Base-by-base conservation (phyloP, 306 rosid species). In the Cicer bijugum region DNA sequence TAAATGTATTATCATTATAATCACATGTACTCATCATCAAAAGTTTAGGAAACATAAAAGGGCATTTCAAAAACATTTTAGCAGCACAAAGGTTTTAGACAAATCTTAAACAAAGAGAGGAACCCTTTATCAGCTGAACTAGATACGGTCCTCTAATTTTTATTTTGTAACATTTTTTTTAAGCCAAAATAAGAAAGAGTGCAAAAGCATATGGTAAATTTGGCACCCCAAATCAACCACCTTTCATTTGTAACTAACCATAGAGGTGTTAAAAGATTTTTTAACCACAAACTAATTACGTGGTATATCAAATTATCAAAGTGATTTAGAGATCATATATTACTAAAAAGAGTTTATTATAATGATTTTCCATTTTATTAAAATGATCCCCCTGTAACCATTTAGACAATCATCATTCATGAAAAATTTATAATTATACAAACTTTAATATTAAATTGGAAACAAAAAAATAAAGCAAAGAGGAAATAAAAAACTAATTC, bases 61-160 rank as follows among this genome's bases (percentile, higher is more conserved):
- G 76, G 48, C 42, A 83, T 45, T 19, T 45, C 12, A 44, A 65
- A n/a, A 76, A 71, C 61, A 79, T 12, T 67, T 75, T 53, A 66
- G 17, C 60, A 66, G 50, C 64, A 71, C 58, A 40, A 37, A n/a
- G 75, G 59, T 57, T 59, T 46, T 66, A 59, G 67, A 64, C 50
- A n/a, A 39, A 55, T 65, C 82, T 37, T 58, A 33, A 42, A 37
- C 42, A 62, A 63, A 20, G 12, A 37, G 66, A 71, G 33, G 67
- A 17, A 42, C 60, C 46, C 28, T 67, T 15, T 46, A 45, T 28
- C 33, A 28, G 33, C 33, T 28, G 33, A 28, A 28, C 33, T 28
- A 28, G 33, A 28, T 28, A 28, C 33, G 33, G 33, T 28, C 33
- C 33, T 28, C 33, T 28, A 4, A 3, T 28, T 28, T 28, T 28